Percentiles rank a stretch among this genome's conserved stretches.
These are phyloP conservation scores for Apiotrichum siamense DNA, from an alignment of 1,284 basidiomycete genomes.

Conservation along the genomic window DNA sequence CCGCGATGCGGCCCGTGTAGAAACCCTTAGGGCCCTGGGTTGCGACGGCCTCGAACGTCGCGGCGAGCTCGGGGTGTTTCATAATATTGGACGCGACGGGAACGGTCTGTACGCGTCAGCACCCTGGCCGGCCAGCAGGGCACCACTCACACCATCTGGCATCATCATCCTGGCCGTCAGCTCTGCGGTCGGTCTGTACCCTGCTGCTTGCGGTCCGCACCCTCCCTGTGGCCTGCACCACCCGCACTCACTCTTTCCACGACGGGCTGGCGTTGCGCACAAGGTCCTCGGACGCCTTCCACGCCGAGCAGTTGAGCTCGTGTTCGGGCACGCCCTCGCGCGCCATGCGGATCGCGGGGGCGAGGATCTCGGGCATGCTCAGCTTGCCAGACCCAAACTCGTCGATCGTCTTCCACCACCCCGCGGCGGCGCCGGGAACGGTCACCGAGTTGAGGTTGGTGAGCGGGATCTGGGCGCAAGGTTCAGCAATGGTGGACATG, in stretches of 20 bases:
- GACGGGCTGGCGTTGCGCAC: constrained; percentile 77
- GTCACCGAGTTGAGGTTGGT: constrained; percentile 82
- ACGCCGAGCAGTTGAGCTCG: constrained; percentile 66
- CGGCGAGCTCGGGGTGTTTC: constrained; percentile 68
- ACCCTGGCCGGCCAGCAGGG: constrained; percentile 6
- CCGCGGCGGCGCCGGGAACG: constrained; percentile 86
- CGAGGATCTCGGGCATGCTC: constrained; percentile 71
- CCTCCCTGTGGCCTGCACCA: no score
- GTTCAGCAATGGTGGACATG: neutral
- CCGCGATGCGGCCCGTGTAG: constrained; percentile 78
- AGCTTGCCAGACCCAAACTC: constrained; percentile 77
- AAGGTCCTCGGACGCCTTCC: constrained; percentile 66
- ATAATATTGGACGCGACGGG: constrained; percentile 66
- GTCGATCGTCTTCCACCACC: constrained; percentile 85
- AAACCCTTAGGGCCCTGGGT: constrained; percentile 81
- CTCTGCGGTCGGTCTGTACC: neutral
- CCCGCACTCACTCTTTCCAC: constrained; percentile 52
- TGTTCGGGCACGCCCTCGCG: constrained; percentile 61
- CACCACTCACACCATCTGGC: constrained; percentile 32
- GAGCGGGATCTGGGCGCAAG: constrained; percentile 54
- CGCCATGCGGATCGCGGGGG: constrained; percentile 75
- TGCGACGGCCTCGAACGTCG: constrained; percentile 72
- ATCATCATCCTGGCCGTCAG: constrained; percentile 40
- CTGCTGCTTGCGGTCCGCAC: no score
- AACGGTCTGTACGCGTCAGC: constrained; percentile 17